Evolutionary conservation across 306 rosid species (phyloP).

Genomic region (Medicago arabica): DNA sequence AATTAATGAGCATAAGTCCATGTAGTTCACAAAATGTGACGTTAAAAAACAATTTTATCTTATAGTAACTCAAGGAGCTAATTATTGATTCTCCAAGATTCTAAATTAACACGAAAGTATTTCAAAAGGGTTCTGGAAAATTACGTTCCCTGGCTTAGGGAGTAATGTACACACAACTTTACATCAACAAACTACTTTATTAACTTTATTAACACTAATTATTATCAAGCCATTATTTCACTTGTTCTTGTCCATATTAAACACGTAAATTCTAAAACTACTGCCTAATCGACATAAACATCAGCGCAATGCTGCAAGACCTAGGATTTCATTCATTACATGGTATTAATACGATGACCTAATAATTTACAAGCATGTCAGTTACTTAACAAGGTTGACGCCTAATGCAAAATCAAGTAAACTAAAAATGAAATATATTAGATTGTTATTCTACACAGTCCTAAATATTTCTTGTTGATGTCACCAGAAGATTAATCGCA

Average conservation of each 20-base stretch:
- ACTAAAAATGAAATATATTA: conserved; percentile 2
- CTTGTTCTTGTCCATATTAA: background rate
- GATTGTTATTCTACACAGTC: conserved; percentile 3
- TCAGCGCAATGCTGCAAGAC: background rate
- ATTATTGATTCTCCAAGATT: conserved; percentile 6
- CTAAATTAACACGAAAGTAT: conserved; percentile 1
- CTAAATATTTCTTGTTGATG: background rate
- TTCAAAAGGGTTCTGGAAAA: background rate
- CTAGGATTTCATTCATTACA: background rate
- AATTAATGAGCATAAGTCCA: background rate
- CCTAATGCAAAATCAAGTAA: conserved; percentile 11
- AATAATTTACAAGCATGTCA: conserved; percentile 22
- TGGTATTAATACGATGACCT: background rate
- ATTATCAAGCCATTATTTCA: conserved; percentile 5
- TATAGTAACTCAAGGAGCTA: background rate
- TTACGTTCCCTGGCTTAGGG: background rate
- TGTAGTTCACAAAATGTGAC: background rate
- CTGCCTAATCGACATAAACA: background rate
- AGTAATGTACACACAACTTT: background rate
- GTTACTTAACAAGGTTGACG: background rate
- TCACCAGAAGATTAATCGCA: background rate
- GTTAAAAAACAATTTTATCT: background rate
- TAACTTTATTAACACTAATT: background rate
- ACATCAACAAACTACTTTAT: background rate
- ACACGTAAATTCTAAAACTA: background rate